Conservation (phyloP, 495 filamentous ascomycete species). For the Penicillium daleae region DNA sequence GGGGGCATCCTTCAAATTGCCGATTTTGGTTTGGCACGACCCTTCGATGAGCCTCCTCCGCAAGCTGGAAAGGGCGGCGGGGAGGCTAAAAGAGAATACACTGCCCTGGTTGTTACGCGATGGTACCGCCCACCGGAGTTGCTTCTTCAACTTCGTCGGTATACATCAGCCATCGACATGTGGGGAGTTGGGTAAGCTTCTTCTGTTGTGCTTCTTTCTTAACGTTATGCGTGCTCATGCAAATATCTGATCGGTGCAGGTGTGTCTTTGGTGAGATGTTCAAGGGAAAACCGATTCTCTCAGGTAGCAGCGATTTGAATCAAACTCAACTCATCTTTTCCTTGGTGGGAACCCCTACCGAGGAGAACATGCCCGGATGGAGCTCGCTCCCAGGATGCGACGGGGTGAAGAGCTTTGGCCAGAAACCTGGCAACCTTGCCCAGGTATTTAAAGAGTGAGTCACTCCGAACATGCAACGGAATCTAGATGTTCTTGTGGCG, state of each 20-base stretch:
- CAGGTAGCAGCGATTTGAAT: slow-evolving; percentile 84
- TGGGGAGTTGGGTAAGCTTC: slow-evolving; percentile 89
- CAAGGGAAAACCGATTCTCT: slow-evolving; percentile 87
- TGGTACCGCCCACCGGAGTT: slow-evolving; percentile 98
- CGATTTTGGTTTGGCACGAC: slow-evolving; percentile 93
- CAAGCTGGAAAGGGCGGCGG: slow-evolving; percentile 79
- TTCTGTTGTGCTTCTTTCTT: background rate
- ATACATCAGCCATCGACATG: slow-evolving; percentile 96
- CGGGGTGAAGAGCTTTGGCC: slow-evolving; percentile 65
- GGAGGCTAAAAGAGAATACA: slow-evolving; percentile 88
- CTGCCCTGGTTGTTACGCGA: slow-evolving; percentile 88
- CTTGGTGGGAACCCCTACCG: slow-evolving; percentile 88
- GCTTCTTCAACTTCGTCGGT: slow-evolving; percentile 79
- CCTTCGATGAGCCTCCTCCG: slow-evolving; percentile 87
- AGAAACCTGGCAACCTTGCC: slow-evolving; percentile 65
- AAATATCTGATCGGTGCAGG: slow-evolving; percentile 46
- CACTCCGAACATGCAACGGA: background rate
- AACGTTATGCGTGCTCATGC: background rate
- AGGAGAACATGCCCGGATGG: slow-evolving; percentile 94
- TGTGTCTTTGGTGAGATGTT: slow-evolving; percentile 99
- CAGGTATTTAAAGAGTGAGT: slow-evolving; percentile 71
- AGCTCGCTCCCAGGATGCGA: slow-evolving; percentile 79
- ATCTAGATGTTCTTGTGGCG: background rate
- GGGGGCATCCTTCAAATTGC: slow-evolving; percentile 92
- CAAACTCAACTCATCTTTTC: slow-evolving; percentile 91